Evolutionary conservation across 176 grass and related monocot species (phyloP), one percentile per base, ranked within the genome.

Genomic region (Rhynchospora tenuis): DNA sequence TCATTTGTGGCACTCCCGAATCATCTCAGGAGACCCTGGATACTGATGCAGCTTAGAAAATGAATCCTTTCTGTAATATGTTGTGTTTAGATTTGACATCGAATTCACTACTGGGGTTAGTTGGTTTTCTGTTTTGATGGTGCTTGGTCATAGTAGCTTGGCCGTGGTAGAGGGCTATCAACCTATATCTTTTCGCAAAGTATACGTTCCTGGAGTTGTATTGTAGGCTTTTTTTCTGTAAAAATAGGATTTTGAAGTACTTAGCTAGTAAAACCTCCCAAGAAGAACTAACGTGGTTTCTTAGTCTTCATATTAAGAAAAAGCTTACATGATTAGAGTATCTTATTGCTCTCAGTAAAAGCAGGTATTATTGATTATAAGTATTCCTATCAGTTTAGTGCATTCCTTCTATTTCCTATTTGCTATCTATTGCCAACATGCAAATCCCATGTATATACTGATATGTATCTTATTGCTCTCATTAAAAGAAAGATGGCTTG

Each of bases 31-130:
- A 69, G 7, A 69, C 65, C 65, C 65, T 69, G 65, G 65, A 42
- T 69, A 69, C 65, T 69, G 31, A 69, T 69, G 65, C 65, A 69
- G 31, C 38, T 69, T 43, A 69, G 31, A 69, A 69, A 69, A 71
- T 71, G 7, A 70, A 14, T 17, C 28, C 66, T 70, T 3, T 70
- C 33, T 70, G 3, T 71, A 7, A 11, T 20, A 71, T 71, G 67
- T 71, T 71, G 44, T 19, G 2, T 11, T 12, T 45, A 20, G 33
- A 71, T 71, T 17, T 46, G 67, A 71, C 45, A 42, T n/a, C 19
- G 38, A 71, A 46, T 71, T 20, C 38, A 20, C 9, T 45, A 45
- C 1, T 71, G 38, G 11, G 45, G 33, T 17, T 71, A 44, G 38
- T 20, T 43, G 43, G 31, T 27, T 33, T 66, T 38, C 28, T 38